These are phyloP conservation scores for Starmerella asiatica DNA, from an alignment of 805 yeast species.

Conservation along the genomic window DNA sequence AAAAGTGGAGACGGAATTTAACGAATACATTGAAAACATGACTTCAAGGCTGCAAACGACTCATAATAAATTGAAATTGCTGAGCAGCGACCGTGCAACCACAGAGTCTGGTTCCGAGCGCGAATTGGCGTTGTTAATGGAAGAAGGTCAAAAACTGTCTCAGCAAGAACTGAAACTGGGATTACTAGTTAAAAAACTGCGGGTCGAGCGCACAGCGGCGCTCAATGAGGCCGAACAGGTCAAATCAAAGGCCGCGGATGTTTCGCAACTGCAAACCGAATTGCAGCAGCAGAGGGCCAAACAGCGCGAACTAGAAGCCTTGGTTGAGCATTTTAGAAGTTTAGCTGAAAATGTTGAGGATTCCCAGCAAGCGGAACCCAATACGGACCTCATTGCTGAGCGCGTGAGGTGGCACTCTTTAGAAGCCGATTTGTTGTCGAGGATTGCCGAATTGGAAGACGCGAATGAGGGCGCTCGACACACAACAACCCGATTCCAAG, in stretches of 20 bases:
- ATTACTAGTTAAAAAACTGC: slow-evolving; percentile 51
- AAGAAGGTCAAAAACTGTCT: slow-evolving; percentile 23
- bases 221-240: slow-evolving; percentile 20
- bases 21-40: slow-evolving; percentile 3
- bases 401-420: slow-evolving; percentile 68
- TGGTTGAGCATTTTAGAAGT: slow-evolving; percentile 53
- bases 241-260: slow-evolving; percentile 1
- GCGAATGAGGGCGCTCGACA: slow-evolving; percentile 1
- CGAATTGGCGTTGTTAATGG: slow-evolving; percentile 49
- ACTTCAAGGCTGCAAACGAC: slow-evolving; percentile 7
- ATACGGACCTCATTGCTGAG: slow-evolving; percentile 3
- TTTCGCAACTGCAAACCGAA: slow-evolving; percentile 28
- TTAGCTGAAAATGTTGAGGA: slow-evolving; percentile 36
- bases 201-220: slow-evolving; percentile 35
- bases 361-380: background rate
- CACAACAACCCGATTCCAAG: slow-evolving; percentile 5
- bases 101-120: slow-evolving; percentile 31
- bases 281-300: slow-evolving; percentile 28
- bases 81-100: slow-evolving; percentile 4
- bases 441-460: slow-evolving; percentile 28
- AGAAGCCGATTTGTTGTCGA: slow-evolving; percentile 48
- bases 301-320: slow-evolving; percentile 26
- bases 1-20: background rate
- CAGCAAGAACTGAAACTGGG: slow-evolving; percentile 49
- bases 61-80: slow-evolving; percentile 12